phyloP scores from a whole-genome alignment of 2,329 filamentous ascomycete genomes.

The Ceratocystiopsis minuta region DNA sequence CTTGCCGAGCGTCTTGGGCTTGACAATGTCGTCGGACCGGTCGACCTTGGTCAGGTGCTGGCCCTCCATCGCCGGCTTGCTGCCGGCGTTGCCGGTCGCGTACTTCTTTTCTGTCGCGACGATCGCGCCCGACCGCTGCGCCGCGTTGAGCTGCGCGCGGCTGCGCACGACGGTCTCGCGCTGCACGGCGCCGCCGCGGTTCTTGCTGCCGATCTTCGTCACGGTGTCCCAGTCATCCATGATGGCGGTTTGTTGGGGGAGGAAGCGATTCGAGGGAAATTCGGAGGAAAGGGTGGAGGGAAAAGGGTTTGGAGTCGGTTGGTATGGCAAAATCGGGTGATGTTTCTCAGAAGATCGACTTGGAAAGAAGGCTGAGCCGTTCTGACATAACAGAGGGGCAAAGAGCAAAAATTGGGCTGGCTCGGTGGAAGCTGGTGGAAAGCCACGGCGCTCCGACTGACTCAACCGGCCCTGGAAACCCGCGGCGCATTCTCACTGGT shows the following conservation, averaged over 20 bases:
- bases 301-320: not conserved
- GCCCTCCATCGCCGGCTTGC: conserved; percentile 50
- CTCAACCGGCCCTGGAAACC: not conserved
- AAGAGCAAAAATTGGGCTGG: not conserved
- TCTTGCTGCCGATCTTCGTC: conserved; percentile 88
- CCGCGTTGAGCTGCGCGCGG: conserved; percentile 70
- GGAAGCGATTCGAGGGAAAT: not conserved
- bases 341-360: too few relatives aligned
- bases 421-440: conserved; percentile 7
- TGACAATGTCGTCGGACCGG: conserved; percentile 91
- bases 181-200: conserved; percentile 43
- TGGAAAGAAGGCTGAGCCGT: not conserved
- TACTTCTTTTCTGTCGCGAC: conserved; percentile 86
- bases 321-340: too few relatives aligned
- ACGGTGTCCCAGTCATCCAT: conserved; percentile 73
- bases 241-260: conserved; percentile 24
- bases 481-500: too few relatives aligned
- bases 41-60: conserved; percentile 97
- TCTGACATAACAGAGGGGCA: not conserved
- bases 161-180: conserved; percentile 84
- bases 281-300: not conserved
- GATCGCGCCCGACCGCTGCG: conserved; percentile 59
- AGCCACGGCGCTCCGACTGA: not conserved
- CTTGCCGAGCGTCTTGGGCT: conserved; percentile 77
- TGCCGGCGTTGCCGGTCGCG: conserved; percentile 50